A percentile compares a stretch with the other conserved stretches of the same genome.
phyloP scores from a whole-genome alignment of 176 grass and related monocot species.

The Aechmea fasciata region DNA sequence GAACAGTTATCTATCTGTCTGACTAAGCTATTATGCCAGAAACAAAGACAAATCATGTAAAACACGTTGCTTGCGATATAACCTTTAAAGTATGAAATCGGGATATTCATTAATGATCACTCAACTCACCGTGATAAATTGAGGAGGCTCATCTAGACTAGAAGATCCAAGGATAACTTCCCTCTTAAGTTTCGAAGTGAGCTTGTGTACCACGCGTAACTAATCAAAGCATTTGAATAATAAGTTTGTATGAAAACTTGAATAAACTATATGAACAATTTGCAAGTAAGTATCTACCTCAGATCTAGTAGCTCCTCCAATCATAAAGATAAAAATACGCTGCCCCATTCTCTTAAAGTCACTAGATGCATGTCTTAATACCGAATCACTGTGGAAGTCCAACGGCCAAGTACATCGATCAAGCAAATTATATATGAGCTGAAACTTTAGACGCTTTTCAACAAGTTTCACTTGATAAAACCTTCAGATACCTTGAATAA shows the following conservation, averaged over 20 bases:
- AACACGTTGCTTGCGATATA: neutral
- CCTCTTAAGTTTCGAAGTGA: conserved; percentile 73
- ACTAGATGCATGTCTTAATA: conserved; percentile 45
- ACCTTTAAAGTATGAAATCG: neutral
- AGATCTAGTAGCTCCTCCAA: conserved; percentile 92
- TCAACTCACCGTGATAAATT: conserved; percentile 65
- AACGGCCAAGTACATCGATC: neutral
- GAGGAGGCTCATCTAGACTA: conserved; percentile 65
- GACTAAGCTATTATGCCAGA: neutral
- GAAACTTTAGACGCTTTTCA: too few species aligned
- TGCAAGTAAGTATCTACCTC: conserved; percentile 39
- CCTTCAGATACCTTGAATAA: conserved; percentile 59
- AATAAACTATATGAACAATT: neutral
- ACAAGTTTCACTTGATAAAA: neutral
- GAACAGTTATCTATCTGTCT: neutral
- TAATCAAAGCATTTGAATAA: conserved; percentile 20
- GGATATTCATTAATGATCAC: neutral
- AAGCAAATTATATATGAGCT: neutral
- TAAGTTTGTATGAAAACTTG: conserved; percentile 7
- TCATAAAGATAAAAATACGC: conserved; percentile 80
- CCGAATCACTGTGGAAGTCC: conserved; percentile 57
- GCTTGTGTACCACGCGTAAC: conserved; percentile 70
- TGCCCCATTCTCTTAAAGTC: conserved; percentile 98
- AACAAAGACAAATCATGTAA: conserved; percentile 1
- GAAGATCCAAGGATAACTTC: conserved; percentile 80